phyloP scores from a whole-genome alignment of 2,329 filamentous ascomycete genomes.

The Pezicula neosporulosa region DNA sequence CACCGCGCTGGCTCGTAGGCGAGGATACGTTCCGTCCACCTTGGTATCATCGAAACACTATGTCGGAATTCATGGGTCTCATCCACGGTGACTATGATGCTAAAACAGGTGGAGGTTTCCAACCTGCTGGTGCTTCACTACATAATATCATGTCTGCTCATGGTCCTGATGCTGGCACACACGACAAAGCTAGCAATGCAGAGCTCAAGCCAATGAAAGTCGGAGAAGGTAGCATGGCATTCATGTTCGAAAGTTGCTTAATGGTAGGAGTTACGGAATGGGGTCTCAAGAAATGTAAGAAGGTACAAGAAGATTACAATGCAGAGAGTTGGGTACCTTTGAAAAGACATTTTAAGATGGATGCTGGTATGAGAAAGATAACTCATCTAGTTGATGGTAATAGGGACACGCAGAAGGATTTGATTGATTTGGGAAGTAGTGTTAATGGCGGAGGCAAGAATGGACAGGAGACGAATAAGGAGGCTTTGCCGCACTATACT shows the following conservation, averaged over 20 bases:
- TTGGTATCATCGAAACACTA: constrained; percentile 63
- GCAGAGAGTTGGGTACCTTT: constrained; percentile 62
- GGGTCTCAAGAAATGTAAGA: constrained; percentile 65
- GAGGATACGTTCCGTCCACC: constrained; percentile 58
- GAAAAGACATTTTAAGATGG: constrained; percentile 41
- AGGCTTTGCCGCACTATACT: constrained; percentile 13
- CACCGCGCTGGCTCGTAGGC: constrained; percentile 59
- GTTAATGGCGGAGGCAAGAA: constrained; percentile 1
- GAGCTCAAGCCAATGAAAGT: constrained; percentile 53
- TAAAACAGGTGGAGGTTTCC: constrained; percentile 53
- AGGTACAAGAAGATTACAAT: constrained; percentile 67
- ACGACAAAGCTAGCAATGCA: constrained; percentile 49
- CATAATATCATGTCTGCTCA: constrained; percentile 64
- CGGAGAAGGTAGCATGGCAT: constrained; percentile 57
- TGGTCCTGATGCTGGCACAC: constrained; percentile 53
- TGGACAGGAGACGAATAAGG: constrained; percentile 8
- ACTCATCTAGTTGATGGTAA: constrained; percentile 18
- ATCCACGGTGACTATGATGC: constrained; percentile 59
- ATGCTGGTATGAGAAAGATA: constrained; percentile 17
- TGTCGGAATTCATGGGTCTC: constrained; percentile 65
- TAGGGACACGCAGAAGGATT: too few relatives aligned
- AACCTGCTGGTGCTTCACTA: constrained; percentile 56
- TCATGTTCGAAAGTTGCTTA: constrained; percentile 62
- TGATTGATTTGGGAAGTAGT: constrained; percentile 12
- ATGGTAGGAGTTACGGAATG: constrained; percentile 73